Evolutionary conservation across 2,329 filamentous ascomycete species (phyloP), one percentile per base, ranked within the genome.

Genomic region (Pseudocercospora eumusae): DNA sequence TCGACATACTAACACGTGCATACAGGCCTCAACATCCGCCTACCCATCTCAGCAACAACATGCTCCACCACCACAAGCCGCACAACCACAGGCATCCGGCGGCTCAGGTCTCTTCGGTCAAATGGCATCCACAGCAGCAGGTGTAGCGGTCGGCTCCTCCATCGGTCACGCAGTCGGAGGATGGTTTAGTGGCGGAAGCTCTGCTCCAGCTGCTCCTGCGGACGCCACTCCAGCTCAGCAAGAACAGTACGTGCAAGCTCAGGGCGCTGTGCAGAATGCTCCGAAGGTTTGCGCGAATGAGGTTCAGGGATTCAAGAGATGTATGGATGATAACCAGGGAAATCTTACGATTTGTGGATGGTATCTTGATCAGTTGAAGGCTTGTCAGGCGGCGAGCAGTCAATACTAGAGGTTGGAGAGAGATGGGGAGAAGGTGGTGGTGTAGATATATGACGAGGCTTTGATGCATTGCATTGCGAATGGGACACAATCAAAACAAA

Each of bases 51-150:
- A 78, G 57, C 76, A 82, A 52, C 77, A 79, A 58, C 78, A 82
- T 54, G 77, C 81, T 60, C 77, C 82, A 59, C 79, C 75, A 66
- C 72, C 75, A 64, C 79, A 72, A 57, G 72, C 76, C 31, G 74
- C 76, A 31, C 74, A 75, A 27, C 80, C 78, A 68, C 54, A 54
- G 63, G 68, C 69, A 20, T 44, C 53, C 23, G 83, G 88, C 68
- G 91, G 92, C 27, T 88, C 92, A 4, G 93, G 95, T 67, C 84
- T 99, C 10, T 92, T 99, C 71, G 93, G 92, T 63, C 92, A 98
- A 84, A 97, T 99, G 90, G 95, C 95, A 69, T 92, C 88, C 75
- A 99, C 95, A 61, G 95, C 95, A 77, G 95, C 95, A 75, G 95
- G 95, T 87, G 95, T 98, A 73, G 95, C 95, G 71, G 89, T 98